Conservation (phyloP, 805 yeast species). For the Myxozyma monticola region DNA sequence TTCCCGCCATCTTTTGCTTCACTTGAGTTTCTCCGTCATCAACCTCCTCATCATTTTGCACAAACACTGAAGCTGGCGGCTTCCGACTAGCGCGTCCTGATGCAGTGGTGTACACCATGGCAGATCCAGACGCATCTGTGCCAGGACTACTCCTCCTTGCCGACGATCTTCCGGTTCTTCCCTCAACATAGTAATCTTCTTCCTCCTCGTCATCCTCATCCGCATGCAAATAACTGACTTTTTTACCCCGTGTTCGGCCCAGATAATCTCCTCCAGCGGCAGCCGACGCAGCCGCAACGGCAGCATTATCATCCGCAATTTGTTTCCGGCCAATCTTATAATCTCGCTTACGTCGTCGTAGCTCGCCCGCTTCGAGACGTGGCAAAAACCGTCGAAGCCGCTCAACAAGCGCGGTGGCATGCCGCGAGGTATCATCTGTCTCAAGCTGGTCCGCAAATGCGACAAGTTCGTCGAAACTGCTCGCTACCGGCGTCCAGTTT, state of each 20-base stretch:
- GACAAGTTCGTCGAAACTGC: conserved; percentile 33
- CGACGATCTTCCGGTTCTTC: conserved; percentile 1
- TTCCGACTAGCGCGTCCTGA: conserved; percentile 26
- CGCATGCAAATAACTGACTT: conserved; percentile 34
- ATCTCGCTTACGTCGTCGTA: conserved; percentile 12
- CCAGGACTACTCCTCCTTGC: conserved; percentile 16
- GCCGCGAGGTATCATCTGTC: conserved; percentile 11
- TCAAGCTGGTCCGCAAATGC: conserved; percentile 23
- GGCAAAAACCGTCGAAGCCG: conserved; percentile 15
- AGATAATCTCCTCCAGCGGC: conserved; percentile 37
- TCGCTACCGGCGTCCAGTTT: conserved; percentile 41
- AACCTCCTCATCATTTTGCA: conserved; percentile 4
- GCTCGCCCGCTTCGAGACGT: conserved; percentile 28
- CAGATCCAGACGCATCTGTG: too few relatives aligned
- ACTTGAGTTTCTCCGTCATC: conserved; percentile 13
- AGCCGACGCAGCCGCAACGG: neutral
- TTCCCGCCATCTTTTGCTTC: too few relatives aligned
- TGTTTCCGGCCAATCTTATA: conserved; percentile 17
- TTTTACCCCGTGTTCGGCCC: conserved; percentile 38
- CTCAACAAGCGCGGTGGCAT: conserved; percentile 10
- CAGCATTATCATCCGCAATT: conserved; percentile 17
- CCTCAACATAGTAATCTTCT: conserved; percentile 14
- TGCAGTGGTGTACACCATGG: conserved; percentile 20
- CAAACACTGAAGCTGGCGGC: conserved; percentile 14
- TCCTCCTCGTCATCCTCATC: conserved; percentile 26